These are phyloP conservation scores for Vanrija pseudolonga DNA, from an alignment of 1,284 basidiomycete genomes.

Conservation along the genomic window DNA sequence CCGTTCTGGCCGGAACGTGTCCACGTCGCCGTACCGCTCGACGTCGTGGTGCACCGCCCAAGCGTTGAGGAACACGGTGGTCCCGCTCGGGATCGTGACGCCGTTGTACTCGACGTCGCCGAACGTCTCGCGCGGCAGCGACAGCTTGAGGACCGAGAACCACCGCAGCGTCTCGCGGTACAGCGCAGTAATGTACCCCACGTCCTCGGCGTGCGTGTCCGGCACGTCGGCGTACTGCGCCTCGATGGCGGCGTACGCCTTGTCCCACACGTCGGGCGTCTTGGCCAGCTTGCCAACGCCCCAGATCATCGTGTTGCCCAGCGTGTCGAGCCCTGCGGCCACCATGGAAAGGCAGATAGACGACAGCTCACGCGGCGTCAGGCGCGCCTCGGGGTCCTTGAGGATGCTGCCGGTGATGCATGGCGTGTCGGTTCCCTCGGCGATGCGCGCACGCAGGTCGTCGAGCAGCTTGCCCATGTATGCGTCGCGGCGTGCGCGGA, in stretches of 20 bases:
- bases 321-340: slow-evolving; percentile 19
- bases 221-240: slow-evolving; percentile 10
- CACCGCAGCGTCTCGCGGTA: slow-evolving; percentile 15
- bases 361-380: slow-evolving; percentile 12
- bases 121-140: slow-evolving; percentile 14
- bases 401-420: slow-evolving; percentile 21
- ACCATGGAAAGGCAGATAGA: slow-evolving; percentile 23
- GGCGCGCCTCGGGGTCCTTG: slow-evolving; percentile 19
- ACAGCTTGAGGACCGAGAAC: slow-evolving; percentile 20
- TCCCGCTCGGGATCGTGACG: slow-evolving; percentile 29
- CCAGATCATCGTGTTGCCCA: slow-evolving; percentile 22
- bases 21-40: slow-evolving; percentile 12
- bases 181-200: slow-evolving; percentile 14
- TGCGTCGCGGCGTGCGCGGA: slow-evolving; percentile 12
- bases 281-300: slow-evolving; percentile 16
- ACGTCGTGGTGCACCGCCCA: slow-evolving; percentile 35
- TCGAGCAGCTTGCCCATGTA: slow-evolving; percentile 16
- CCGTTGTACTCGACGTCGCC: slow-evolving; percentile 25
- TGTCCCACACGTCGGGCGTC: slow-evolving; percentile 16
- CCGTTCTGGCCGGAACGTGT: slow-evolving; percentile 20
- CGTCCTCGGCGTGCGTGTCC: slow-evolving; percentile 12
- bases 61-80: slow-evolving; percentile 39
- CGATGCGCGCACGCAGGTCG: slow-evolving; percentile 13
- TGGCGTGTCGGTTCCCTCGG: slow-evolving; percentile 15
- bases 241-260: slow-evolving; percentile 11